phyloP scores from a whole-genome alignment of 768 basidiomycete species.

The Serpula lacrymans region DNA sequence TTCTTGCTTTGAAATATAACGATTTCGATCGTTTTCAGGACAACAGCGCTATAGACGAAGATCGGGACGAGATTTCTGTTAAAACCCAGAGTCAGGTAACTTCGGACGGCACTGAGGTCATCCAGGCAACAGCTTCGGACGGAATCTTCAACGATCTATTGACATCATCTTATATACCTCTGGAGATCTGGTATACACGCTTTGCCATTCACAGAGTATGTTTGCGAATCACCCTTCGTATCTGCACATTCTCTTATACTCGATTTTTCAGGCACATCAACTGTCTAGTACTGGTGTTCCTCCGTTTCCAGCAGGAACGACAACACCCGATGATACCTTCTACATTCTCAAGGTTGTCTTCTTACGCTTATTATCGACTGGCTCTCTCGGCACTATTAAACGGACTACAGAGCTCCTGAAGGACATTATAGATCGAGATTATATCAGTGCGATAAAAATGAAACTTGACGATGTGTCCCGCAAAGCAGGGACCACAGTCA shows the following conservation, averaged over 20 bases:
- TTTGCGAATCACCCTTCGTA: not conserved
- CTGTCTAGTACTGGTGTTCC: constrained; percentile 73
- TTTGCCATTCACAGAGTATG: constrained; percentile 84
- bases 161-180: constrained; percentile 73
- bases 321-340: constrained; percentile 91
- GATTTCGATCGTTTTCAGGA: no score
- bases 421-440: constrained; percentile 80
- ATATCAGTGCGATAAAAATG: constrained; percentile 72
- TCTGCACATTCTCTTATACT: not conserved
- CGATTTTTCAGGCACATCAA: constrained; percentile 68
- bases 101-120: no score
- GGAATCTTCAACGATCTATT: constrained; percentile 64
- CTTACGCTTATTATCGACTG: constrained; percentile 73
- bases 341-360: constrained; percentile 90
- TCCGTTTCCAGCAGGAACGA: constrained; percentile 61
- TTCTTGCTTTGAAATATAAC: no score
- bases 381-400: constrained; percentile 57
- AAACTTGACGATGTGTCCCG: constrained; percentile 90
- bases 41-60: no score
- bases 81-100: no score
- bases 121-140: constrained; percentile 54
- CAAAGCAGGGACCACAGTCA: constrained; percentile 36
- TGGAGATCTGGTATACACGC: constrained; percentile 91
- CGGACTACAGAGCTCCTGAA: constrained; percentile 59
- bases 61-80: no score